Percentiles rank a stretch among this genome's conserved stretches.
These are phyloP conservation scores for Arabidopsis arenosa DNA, from an alignment of 345 rosid species.

Conservation along the genomic window DNA sequence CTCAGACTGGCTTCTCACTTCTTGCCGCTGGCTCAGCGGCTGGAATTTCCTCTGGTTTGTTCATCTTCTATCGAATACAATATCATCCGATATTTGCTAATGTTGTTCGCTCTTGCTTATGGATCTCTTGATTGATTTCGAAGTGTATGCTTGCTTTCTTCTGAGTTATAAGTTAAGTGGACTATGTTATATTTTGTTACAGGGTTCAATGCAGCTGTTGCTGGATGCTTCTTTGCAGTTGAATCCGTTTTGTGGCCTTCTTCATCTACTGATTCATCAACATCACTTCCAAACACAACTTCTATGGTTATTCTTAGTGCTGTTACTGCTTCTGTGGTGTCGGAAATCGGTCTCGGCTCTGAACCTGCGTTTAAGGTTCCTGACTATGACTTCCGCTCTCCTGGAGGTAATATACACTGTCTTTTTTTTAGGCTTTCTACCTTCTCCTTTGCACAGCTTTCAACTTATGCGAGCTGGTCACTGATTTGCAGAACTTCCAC, in stretches of 20 bases:
- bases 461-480: constrained; percentile 27
- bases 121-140: background rate
- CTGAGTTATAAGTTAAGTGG: too few species aligned
- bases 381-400: constrained; percentile 87
- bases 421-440: background rate
- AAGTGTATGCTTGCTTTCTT: background rate
- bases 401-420: constrained; percentile 60
- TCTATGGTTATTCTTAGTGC: constrained; percentile 94
- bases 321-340: constrained; percentile 82
- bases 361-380: constrained; percentile 93
- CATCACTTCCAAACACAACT: constrained; percentile 76
- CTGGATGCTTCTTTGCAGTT: constrained; percentile 93
- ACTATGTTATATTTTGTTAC: background rate
- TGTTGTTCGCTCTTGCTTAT: background rate
- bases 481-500: constrained; percentile 77
- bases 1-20: constrained; percentile 63
- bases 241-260: constrained; percentile 97
- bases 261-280: constrained; percentile 60
- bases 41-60: constrained; percentile 86
- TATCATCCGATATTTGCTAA: background rate
- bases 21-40: constrained; percentile 94
- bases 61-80: background rate
- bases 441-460: constrained; percentile 15
- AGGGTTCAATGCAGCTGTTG: constrained; percentile 99
- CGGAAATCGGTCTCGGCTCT: constrained; percentile 87